Evolutionary conservation across 257 asterid genomes (phyloP).

Genomic region (Plantago ovata): DNA sequence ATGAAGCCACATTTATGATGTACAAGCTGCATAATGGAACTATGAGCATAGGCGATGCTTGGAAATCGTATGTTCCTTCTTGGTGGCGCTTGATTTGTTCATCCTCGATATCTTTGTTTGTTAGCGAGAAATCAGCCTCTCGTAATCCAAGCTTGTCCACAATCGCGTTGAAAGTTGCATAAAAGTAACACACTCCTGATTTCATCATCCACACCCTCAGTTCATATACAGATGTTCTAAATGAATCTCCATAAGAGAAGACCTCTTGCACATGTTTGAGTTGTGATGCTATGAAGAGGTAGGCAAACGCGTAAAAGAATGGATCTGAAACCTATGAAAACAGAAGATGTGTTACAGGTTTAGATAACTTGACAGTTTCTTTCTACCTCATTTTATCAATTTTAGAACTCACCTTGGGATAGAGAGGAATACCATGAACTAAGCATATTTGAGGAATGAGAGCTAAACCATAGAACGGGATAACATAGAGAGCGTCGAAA

Average conservation of each 20-base stretch:
- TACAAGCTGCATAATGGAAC: slow-evolving; percentile 45
- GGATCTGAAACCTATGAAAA: slow-evolving; percentile 45
- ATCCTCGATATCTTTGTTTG: slow-evolving; percentile 48
- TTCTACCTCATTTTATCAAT: too few species aligned
- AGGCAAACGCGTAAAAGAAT: slow-evolving; percentile 34
- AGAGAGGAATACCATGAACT: slow-evolving; percentile 30
- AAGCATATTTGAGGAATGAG: slow-evolving; percentile 41
- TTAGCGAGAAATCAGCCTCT: slow-evolving; percentile 51
- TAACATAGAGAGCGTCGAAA: slow-evolving; percentile 13
- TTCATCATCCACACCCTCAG: slow-evolving; percentile 60
- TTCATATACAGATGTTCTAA: slow-evolving; percentile 43
- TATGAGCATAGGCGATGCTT: slow-evolving; percentile 33
- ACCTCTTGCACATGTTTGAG: slow-evolving; percentile 49
- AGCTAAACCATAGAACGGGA: slow-evolving; percentile 28
- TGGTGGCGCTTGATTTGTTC: slow-evolving; percentile 31
- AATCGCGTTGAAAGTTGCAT: slow-evolving; percentile 41
- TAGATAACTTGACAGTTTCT: too few species aligned
- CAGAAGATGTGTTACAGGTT: background rate
- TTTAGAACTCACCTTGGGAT: slow-evolving; percentile 36
- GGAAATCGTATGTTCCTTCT: slow-evolving; percentile 49
- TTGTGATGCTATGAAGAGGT: slow-evolving; percentile 42
- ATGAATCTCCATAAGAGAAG: slow-evolving; percentile 32
- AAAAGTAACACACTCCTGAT: slow-evolving; percentile 37
- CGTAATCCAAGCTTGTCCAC: slow-evolving; percentile 31
- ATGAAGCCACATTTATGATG: slow-evolving; percentile 33